A percentile compares a stretch with the other conserved stretches of the same genome.
Conservation (phyloP, 1,139 yeast genomes). For the Scheffersomyces cryptocercus region DNA sequence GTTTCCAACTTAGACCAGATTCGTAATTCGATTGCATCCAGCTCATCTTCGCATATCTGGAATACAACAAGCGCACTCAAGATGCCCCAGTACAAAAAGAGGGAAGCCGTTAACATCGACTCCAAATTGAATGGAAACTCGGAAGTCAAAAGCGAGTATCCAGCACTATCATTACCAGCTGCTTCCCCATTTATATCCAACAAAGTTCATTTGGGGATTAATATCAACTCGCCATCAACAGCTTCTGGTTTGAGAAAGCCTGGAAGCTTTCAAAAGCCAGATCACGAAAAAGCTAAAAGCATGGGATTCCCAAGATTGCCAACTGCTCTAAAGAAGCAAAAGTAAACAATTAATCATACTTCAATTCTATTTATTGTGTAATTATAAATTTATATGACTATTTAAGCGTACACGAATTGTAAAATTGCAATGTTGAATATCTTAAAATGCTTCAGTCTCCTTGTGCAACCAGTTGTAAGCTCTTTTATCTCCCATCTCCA, state of each 20-base stretch:
- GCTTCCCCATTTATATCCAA: conserved; percentile 40
- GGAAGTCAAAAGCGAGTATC: conserved; percentile 11
- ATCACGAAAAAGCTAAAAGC: conserved; percentile 19
- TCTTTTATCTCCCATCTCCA: conserved; percentile 38
- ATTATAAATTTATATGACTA: not conserved
- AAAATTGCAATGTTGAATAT: conserved; percentile 1
- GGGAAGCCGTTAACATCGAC: conserved; percentile 13
- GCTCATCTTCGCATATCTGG: conserved; percentile 16
- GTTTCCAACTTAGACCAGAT: conserved; percentile 15
- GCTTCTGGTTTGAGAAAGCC: conserved; percentile 48
- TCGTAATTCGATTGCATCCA: conserved; percentile 12
- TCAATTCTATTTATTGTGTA: conserved; percentile 7
- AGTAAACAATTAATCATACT: conserved; percentile 11
- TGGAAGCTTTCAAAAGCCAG: conserved; percentile 35
- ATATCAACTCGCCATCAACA: conserved; percentile 5
- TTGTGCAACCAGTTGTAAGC: conserved; percentile 42
- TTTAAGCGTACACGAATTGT: conserved; percentile 1
- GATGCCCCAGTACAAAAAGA: conserved; percentile 45
- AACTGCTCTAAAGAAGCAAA: conserved; percentile 21
- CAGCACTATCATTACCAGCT: conserved; percentile 23
- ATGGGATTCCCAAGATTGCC: conserved; percentile 27
- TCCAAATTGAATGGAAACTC: conserved; percentile 3
- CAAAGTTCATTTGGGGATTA: conserved; percentile 21
- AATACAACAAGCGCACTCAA: conserved; percentile 23
- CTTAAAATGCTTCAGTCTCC: conserved; percentile 36